Base-by-base conservation (phyloP, 257 asterid genomes). In the Solanum microdontum region DNA sequence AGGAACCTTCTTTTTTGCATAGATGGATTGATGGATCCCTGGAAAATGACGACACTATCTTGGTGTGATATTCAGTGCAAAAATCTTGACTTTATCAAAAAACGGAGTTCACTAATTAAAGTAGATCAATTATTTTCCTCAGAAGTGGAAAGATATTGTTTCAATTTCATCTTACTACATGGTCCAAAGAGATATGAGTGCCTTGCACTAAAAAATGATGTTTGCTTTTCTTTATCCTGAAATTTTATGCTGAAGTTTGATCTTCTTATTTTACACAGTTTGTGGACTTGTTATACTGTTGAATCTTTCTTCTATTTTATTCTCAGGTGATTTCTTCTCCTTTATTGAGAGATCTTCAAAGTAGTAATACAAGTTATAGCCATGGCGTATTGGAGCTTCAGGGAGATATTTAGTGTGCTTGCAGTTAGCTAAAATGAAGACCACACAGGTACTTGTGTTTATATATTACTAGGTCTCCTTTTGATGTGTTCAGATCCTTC, bases 341-440 rank as follows among this genome's bases (percentile, higher is more conserved):
- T 24, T 40, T 77, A 3, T 13, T 77, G 64, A 77, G 62, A 77
- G 37, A 77, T 77, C 24, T 40, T 15, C 28, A 26, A 76, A 77
- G 84, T 24, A 40, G 64, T 43, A 77, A 77, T 40, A 40, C 64
- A 40, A 77, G 62, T 43, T 70, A 37, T 85, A 68, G 82, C 83
- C 23, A 74, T 85, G 87, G 77, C 19, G 11, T 70, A 11, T 30
- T 70, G 34, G 66, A 69, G 34, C 30, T 72, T 86, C 72, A 86
- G 33, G 43, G 55, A 72, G 83, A 86, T 70, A 86, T 30, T 86
- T 86, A 86, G 23, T 86, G 84, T 86, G 34, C 70, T 86, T 72
- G 79, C 72, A 86, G 33, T 86, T 39, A 76, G 83, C 83, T 70
- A 70, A 84, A 72, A 86, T 86, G 87, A 86, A 86, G 83, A 86